Percentiles rank a stretch among this genome's conserved stretches.
phyloP scores from a whole-genome alignment of 1,284 basidiomycete genomes.

The Mycena sp. region DNA sequence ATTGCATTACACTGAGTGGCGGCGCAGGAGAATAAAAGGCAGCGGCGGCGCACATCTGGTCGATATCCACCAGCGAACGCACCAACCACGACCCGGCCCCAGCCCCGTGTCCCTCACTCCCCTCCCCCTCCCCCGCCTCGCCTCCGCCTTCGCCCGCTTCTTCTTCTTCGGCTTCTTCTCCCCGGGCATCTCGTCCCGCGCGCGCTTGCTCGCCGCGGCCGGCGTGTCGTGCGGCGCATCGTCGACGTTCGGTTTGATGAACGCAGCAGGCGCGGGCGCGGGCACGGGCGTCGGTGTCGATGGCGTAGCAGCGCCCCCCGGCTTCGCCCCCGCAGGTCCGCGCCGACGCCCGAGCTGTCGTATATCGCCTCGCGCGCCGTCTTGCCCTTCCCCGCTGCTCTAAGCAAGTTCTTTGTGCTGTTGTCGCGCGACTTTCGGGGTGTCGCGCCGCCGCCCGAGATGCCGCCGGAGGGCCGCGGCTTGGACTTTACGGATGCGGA shows the following conservation, averaged over 20 bases:
- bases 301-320: background rate
- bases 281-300: background rate
- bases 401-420: conserved; percentile 32
- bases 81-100: too few species aligned
- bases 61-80: too few species aligned
- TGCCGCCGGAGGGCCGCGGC: conserved; percentile 1
- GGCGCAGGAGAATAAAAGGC: too few species aligned
- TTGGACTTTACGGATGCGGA: background rate
- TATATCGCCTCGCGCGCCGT: conserved; percentile 61
- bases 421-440: too few species aligned
- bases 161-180: conserved; percentile 48
- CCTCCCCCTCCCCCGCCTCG: too few species aligned
- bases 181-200: conserved; percentile 31
- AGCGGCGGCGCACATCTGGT: too few species aligned
- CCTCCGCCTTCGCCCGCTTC: conserved; percentile 36
- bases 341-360: conserved; percentile 57
- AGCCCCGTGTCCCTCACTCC: too few species aligned
- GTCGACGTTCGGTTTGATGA: conserved; percentile 68
- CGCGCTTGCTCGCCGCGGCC: conserved; percentile 29
- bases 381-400: conserved; percentile 40
- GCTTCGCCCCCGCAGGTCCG: conserved; percentile 45
- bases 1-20: too few species aligned
- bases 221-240: too few species aligned
- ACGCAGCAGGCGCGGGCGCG: conserved; percentile 36
- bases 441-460: too few species aligned